A percentile compares a stretch with the other conserved stretches of the same genome.
Evolutionary conservation across 1,284 basidiomycete species (phyloP).

Genomic region (Irpex sp.): DNA sequence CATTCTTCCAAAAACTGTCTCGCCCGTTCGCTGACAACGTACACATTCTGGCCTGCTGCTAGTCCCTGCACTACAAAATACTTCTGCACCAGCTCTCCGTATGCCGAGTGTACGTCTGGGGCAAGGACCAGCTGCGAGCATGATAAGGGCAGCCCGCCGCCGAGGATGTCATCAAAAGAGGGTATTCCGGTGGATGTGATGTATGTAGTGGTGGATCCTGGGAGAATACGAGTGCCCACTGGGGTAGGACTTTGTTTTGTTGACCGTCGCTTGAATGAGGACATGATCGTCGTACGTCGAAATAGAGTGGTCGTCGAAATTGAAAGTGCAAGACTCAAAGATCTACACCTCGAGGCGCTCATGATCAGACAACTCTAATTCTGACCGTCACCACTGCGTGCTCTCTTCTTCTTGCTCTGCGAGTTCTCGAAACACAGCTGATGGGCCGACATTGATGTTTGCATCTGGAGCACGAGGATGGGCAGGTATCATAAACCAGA

Average conservation of each 20-base stretch:
- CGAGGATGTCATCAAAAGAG: conserved; percentile 94
- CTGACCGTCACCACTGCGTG: neutral
- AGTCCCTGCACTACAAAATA: conserved; percentile 90
- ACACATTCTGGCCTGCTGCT: conserved; percentile 62
- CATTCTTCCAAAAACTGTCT: conserved; percentile 59
- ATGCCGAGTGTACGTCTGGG: conserved; percentile 82
- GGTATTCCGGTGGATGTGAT: conserved; percentile 87
- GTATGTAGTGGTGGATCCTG: conserved; percentile 56
- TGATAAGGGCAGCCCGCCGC: conserved; percentile 88
- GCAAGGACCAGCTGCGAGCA: conserved; percentile 72
- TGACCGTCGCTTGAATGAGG: conserved; percentile 80
- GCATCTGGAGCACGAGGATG: neutral
- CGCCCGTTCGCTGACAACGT: conserved; percentile 63
- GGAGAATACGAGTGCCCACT: conserved; percentile 63
- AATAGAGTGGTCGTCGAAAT: no score
- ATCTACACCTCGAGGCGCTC: neutral
- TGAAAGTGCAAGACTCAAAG: neutral
- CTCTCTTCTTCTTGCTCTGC: neutral
- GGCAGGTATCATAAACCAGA: neutral
- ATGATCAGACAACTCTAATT: neutral
- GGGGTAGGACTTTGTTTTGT: conserved; percentile 38
- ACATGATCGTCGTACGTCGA: conserved; percentile 43
- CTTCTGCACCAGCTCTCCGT: conserved; percentile 82
- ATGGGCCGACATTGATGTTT: neutral
- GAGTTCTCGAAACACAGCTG: neutral